Conservation (phyloP, 169 alveolate genomes). For the Plasmodium vivax region DNA sequence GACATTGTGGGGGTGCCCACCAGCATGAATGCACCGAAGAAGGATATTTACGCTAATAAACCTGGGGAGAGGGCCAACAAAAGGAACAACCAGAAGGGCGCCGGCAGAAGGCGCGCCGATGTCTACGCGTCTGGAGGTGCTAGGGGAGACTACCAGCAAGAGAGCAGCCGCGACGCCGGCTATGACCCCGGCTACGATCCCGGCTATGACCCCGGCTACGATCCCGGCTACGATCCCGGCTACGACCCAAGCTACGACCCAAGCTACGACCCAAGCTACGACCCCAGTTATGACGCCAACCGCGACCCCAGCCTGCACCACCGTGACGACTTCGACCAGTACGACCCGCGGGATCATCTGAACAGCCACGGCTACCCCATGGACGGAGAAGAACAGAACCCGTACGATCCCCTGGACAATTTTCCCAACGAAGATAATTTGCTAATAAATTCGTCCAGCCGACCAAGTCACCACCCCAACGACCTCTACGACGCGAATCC, state of each 20-base stretch:
- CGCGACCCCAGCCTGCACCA: neutral
- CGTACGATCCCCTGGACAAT: neutral
- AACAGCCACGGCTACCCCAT: neutral
- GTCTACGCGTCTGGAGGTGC: neutral
- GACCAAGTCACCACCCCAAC: constrained; percentile 1
- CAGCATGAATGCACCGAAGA: neutral
- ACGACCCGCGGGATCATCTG: neutral
- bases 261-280: neutral
- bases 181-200: neutral
- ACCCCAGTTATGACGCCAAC: neutral
- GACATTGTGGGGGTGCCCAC: neutral
- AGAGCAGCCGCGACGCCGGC: neutral
- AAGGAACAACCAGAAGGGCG: neutral
- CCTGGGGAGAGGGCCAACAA: neutral
- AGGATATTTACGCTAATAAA: neutral
- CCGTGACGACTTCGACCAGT: neutral
- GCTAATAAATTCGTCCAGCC: neutral
- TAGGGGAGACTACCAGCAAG: constrained; percentile 1
- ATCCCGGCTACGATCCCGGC: neutral
- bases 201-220: neutral
- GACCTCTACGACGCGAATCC: neutral
- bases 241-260: neutral
- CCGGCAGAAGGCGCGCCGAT: neutral
- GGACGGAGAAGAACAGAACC: neutral
- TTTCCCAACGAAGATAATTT: neutral